phyloP scores from a whole-genome alignment of 2,329 filamentous ascomycete genomes.

The Trichophyton simii region DNA sequence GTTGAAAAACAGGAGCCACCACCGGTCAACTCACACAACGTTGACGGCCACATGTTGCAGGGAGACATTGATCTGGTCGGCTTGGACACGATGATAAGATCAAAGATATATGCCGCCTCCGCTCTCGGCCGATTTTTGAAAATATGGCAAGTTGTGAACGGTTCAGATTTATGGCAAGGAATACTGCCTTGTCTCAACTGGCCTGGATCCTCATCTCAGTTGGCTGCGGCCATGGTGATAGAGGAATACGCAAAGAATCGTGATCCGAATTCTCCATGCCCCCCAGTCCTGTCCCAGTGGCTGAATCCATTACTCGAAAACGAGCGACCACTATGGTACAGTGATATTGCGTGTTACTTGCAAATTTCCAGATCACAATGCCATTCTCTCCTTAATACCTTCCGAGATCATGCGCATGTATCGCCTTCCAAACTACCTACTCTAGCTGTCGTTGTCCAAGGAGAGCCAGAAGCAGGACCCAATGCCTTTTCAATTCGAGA shows the following conservation, averaged over 20 bases:
- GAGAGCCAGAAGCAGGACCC: conserved; percentile 79
- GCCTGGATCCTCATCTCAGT: conserved; percentile 70
- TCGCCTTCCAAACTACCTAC: conserved; percentile 60
- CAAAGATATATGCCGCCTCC: conserved; percentile 72
- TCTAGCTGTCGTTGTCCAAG: conserved; percentile 84
- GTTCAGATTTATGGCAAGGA: conserved; percentile 47
- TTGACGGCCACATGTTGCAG: conserved; percentile 95
- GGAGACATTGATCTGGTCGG: conserved; percentile 93
- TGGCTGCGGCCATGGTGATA: conserved; percentile 68
- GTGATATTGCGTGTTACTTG: conserved; percentile 79
- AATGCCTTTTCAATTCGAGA: conserved; percentile 80
- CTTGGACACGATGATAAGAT: conserved; percentile 74
- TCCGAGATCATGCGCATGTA: conserved; percentile 81
- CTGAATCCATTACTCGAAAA: conserved; percentile 67
- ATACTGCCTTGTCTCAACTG: conserved; percentile 58
- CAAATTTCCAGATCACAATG: conserved; percentile 86
- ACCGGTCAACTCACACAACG: conserved; percentile 66
- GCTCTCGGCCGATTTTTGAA: conserved; percentile 79
- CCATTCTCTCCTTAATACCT: conserved; percentile 76
- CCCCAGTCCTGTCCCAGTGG: conserved; percentile 37
- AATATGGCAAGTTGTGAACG: conserved; percentile 49
- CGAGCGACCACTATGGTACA: conserved; percentile 70
- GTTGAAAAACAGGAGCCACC: conserved; percentile 69
- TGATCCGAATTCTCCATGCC: conserved; percentile 24
- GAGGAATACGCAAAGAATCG: conserved; percentile 68